Conservation (phyloP, 345 rosid species). For the Arabis alpina region DNA sequence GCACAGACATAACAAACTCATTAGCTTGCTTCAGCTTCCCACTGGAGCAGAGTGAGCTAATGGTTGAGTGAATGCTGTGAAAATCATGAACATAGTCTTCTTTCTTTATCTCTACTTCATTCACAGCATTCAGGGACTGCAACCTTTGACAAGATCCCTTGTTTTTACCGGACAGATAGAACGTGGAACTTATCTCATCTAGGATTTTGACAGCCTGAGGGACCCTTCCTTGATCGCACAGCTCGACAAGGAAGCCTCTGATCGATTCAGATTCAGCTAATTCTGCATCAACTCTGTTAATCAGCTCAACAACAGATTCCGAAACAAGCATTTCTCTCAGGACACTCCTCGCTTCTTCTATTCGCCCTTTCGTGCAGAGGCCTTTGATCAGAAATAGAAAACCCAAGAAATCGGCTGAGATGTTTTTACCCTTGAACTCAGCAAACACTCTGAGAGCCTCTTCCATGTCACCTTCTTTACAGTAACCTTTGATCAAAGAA, state of each 20-base stretch:
- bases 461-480: constrained; percentile 77
- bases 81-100: constrained; percentile 47
- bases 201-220: constrained; percentile 53
- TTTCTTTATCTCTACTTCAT: constrained; percentile 31
- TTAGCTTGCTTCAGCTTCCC: constrained; percentile 74
- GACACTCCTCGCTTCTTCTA: constrained; percentile 83
- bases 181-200: constrained; percentile 47
- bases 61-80: constrained; percentile 54
- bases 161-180: constrained; percentile 38
- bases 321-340: constrained; percentile 89
- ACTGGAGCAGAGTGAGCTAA: constrained; percentile 67
- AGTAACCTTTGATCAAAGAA: constrained; percentile 70
- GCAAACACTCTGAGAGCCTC: constrained; percentile 64
- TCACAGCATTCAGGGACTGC: constrained; percentile 28
- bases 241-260: constrained; percentile 58
- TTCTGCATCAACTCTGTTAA: constrained; percentile 61
- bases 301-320: constrained; percentile 56
- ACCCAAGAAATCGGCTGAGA: constrained; percentile 79
- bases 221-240: constrained; percentile 60
- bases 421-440: constrained; percentile 56
- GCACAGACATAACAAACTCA: constrained; percentile 50
- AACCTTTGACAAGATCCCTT: constrained; percentile 24
- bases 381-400: constrained; percentile 73
- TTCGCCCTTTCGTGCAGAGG: constrained; percentile 78
- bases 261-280: constrained; percentile 82